phyloP scores from a whole-genome alignment of 257 asterid genomes.

The Ophiorrhiza pumila region DNA sequence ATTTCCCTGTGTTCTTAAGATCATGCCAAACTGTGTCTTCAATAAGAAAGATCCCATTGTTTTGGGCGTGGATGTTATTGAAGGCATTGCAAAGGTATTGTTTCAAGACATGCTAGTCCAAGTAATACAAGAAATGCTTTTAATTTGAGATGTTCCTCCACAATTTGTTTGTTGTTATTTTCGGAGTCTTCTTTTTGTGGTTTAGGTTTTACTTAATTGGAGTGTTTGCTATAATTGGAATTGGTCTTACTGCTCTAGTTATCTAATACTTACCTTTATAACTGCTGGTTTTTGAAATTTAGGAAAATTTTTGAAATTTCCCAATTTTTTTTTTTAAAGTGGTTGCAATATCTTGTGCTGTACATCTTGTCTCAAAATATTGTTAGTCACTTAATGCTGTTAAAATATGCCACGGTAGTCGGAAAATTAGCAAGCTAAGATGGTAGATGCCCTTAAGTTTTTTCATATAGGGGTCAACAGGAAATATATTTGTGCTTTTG shows the following conservation, averaged over 20 bases:
- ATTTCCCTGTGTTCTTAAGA: slow-evolving; percentile 91
- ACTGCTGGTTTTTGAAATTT: neutral
- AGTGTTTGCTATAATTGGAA: too few relatives aligned
- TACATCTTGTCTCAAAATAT: neutral
- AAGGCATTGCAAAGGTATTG: slow-evolving; percentile 76
- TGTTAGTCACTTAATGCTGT: neutral
- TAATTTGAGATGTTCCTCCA: neutral
- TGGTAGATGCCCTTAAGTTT: neutral
- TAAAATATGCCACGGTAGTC: neutral
- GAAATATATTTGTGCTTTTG: neutral
- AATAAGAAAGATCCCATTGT: slow-evolving; percentile 97
- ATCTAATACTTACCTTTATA: too few relatives aligned
- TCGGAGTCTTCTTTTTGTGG: neutral
- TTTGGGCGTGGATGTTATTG: slow-evolving; percentile 84
- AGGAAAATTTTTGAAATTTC: neutral
- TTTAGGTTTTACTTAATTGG: neutral
- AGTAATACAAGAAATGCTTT: neutral
- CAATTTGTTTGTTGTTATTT: neutral
- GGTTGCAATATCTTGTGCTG: neutral
- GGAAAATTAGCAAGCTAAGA: neutral
- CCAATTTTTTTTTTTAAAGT: neutral
- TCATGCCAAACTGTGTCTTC: slow-evolving; percentile 74
- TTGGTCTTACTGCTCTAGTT: neutral
- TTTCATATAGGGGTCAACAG: neutral
- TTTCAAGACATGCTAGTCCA: slow-evolving; percentile 1